Percentiles rank a stretch among this genome's conserved stretches.
Evolutionary conservation across 148 eudicot genomes (phyloP).

Genomic region (Chenopodium suecicum): DNA sequence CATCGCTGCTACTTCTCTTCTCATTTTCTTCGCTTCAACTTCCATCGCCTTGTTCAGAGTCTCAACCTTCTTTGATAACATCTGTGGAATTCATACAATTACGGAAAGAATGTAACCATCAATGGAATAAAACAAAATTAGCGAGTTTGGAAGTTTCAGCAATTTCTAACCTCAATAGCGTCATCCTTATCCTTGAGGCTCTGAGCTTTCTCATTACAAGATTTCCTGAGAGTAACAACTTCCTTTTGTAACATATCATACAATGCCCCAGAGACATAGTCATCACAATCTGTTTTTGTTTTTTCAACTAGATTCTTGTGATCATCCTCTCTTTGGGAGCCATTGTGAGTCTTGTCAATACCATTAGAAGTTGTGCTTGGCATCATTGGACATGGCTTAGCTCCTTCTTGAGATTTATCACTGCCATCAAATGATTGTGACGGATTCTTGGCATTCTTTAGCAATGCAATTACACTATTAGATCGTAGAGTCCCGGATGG

Average conservation of each 20-base stretch:
- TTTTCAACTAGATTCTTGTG: slow-evolving; percentile 38
- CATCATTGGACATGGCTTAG: slow-evolving; percentile 26
- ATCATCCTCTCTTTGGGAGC: slow-evolving; percentile 29
- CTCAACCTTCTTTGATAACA: slow-evolving; percentile 88
- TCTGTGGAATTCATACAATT: slow-evolving; percentile 36
- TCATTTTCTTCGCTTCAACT: slow-evolving; percentile 81
- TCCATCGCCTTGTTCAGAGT: slow-evolving; percentile 91
- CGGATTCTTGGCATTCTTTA: slow-evolving; percentile 46
- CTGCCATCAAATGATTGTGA: slow-evolving; percentile 61
- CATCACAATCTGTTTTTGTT: slow-evolving; percentile 43
- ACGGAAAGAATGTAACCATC: background rate
- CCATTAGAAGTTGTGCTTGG: slow-evolving; percentile 26
- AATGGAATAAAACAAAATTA: slow-evolving; percentile 1
- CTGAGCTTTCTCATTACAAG: slow-evolving; percentile 82
- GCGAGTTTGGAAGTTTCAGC: background rate
- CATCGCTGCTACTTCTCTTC: slow-evolving; percentile 81
- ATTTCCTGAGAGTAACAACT: slow-evolving; percentile 68
- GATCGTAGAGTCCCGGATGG: slow-evolving; percentile 41
- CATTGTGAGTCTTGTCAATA: slow-evolving; percentile 28
- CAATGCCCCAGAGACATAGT: slow-evolving; percentile 71
- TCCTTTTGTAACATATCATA: slow-evolving; percentile 95
- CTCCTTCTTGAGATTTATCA: slow-evolving; percentile 35
- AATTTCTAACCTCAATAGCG: slow-evolving; percentile 73
- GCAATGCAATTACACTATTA: slow-evolving; percentile 35
- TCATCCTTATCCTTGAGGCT: slow-evolving; percentile 80